Conservation (phyloP, 352 stramenopile species). For the Phytophthora brassicae region DNA sequence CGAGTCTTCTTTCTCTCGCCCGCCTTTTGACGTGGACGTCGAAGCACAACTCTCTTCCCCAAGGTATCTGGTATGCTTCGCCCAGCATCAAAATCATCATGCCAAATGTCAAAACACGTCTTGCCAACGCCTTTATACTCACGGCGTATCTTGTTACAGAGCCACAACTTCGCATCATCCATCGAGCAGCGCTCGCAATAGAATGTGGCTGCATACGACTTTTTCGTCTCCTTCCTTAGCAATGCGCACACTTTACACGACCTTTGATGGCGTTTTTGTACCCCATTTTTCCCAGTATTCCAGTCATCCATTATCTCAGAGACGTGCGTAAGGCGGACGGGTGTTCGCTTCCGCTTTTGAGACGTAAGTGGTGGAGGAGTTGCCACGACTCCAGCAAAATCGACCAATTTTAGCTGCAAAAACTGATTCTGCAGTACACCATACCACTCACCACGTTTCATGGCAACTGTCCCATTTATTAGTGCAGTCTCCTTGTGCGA, state of each 20-base stretch:
- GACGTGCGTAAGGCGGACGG: too few species aligned
- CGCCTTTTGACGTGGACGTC: not conserved
- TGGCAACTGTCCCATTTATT: not conserved
- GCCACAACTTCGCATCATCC: conserved; percentile 17
- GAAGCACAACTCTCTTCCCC: not conserved
- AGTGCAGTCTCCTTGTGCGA: not conserved
- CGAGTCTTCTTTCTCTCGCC: not conserved
- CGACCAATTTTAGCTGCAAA: not conserved
- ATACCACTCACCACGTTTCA: not conserved
- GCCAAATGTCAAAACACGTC: not conserved
- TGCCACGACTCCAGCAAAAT: too few species aligned
- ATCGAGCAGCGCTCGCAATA: too few species aligned
- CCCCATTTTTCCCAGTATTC: too few species aligned
- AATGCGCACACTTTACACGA: too few species aligned
- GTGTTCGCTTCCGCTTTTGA: too few species aligned
- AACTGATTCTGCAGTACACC: not conserved
- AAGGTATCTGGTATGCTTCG: not conserved
- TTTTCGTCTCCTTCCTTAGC: too few species aligned
- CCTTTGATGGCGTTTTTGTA: too few species aligned
- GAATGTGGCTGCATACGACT: too few species aligned
- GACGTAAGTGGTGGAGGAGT: too few species aligned
- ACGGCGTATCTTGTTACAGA: not conserved
- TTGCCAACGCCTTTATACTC: not conserved
- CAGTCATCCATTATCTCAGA: too few species aligned
- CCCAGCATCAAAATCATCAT: not conserved